Evolutionary conservation across 108 stramenopile genomes (phyloP).

Genomic region (Conticribra guillardii): DNA sequence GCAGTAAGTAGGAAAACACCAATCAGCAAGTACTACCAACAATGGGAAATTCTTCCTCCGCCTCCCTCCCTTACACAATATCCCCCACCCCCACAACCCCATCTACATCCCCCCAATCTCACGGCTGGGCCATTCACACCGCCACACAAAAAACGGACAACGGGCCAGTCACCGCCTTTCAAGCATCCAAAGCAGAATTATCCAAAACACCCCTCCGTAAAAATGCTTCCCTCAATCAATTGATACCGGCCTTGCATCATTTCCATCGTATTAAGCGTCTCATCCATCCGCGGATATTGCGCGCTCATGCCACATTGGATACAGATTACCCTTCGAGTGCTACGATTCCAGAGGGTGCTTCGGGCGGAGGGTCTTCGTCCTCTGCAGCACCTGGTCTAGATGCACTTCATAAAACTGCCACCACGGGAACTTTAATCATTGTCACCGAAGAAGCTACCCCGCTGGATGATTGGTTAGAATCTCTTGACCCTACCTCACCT

Average conservation of each 20-base stretch:
- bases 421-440: slow-evolving; percentile 79
- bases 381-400: slow-evolving; percentile 36
- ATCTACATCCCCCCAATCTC: slow-evolving; percentile 51
- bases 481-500: slow-evolving; percentile 14
- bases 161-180: slow-evolving; percentile 68
- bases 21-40: no score
- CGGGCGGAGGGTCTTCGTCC: slow-evolving; percentile 5
- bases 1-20: no score
- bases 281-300: slow-evolving; percentile 80
- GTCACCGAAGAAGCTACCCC: slow-evolving; percentile 79
- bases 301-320: slow-evolving; percentile 78
- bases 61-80: slow-evolving; percentile 79
- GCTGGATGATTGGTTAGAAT: slow-evolving; percentile 66
- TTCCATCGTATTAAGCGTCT: slow-evolving; percentile 74
- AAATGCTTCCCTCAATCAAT: slow-evolving; percentile 36
- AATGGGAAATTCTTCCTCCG: slow-evolving; percentile 71
- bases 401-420: slow-evolving; percentile 18
- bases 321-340: slow-evolving; percentile 77
- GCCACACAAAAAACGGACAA: slow-evolving; percentile 59
- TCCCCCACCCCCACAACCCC: slow-evolving; percentile 60
- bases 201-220: slow-evolving; percentile 51
- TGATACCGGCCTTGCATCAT: slow-evolving; percentile 82
- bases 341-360: background rate
- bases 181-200: slow-evolving; percentile 70
- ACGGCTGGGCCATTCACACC: slow-evolving; percentile 79